Percentiles rank a stretch among this genome's conserved stretches.
phyloP scores from a whole-genome alignment of 2,329 filamentous ascomycete genomes.

The Dactylellina sp. region DNA sequence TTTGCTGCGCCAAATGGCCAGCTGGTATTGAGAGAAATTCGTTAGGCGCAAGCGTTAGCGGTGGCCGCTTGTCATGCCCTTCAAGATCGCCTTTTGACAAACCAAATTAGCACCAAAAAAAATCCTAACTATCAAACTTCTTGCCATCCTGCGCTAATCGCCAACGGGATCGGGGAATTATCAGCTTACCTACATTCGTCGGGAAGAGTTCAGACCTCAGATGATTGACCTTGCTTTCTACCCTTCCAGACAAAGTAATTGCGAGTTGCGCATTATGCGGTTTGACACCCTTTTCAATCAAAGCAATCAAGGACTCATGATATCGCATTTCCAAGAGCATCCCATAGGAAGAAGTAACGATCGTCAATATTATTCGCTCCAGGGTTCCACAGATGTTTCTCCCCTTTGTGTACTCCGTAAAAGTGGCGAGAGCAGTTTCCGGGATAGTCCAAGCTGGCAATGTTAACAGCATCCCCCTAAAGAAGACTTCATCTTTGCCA shows the following conservation, averaged over 20 bases:
- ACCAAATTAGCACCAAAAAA: conserved; percentile 1
- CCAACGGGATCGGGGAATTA: background rate
- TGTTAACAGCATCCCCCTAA: conserved; percentile 58
- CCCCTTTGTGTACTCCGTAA: conserved; percentile 59
- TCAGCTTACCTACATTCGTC: conserved; percentile 57
- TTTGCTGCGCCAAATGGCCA: conserved; percentile 60
- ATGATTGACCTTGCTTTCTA: conserved; percentile 49
- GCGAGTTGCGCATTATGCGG: conserved; percentile 60
- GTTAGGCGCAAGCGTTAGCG: conserved; percentile 41
- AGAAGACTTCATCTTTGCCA: conserved; percentile 58
- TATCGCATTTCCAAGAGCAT: conserved; percentile 60
- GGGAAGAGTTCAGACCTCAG: conserved; percentile 55
- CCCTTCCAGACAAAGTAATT: conserved; percentile 57
- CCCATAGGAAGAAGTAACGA: conserved; percentile 58
- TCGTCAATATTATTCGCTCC: conserved; percentile 58
- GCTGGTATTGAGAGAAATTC: conserved; percentile 58
- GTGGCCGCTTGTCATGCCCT: conserved; percentile 34
- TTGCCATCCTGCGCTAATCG: background rate
- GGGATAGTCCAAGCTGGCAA: conserved; percentile 61
- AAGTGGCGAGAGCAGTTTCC: conserved; percentile 59
- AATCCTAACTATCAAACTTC: background rate
- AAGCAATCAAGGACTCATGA: conserved; percentile 59
- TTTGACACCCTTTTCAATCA: conserved; percentile 61
- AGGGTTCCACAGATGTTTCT: conserved; percentile 40
- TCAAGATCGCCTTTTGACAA: conserved; percentile 30